Evolutionary conservation across 371 early-diverging fungal genomes (phyloP).

Genomic region (Conidiobolus incongruus): DNA sequence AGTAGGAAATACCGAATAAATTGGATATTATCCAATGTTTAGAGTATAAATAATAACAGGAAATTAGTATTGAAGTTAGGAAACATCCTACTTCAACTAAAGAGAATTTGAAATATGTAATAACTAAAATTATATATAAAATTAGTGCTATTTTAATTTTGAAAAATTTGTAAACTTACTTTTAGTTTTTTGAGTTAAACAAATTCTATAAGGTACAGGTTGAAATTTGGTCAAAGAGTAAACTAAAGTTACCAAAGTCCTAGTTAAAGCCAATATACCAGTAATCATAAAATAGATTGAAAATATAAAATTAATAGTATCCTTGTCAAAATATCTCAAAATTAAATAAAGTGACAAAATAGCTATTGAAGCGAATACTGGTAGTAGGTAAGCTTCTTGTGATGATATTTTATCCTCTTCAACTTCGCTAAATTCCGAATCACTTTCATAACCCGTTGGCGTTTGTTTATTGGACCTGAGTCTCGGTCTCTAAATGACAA

Average conservation of each 20-base stretch:
- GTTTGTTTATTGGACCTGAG: constrained; percentile 12
- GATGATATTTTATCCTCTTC: constrained; percentile 43
- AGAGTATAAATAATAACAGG: constrained; percentile 49
- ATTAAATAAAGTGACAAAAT: constrained; percentile 68
- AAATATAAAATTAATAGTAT: constrained; percentile 62
- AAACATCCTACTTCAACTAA: constrained; percentile 33
- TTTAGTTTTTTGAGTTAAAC: constrained; percentile 40
- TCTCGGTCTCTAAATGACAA: constrained; percentile 1
- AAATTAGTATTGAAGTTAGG: constrained; percentile 29
- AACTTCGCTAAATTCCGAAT: constrained; percentile 35
- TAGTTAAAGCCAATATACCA: constrained; percentile 54
- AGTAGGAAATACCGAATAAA: constrained; percentile 67
- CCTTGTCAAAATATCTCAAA: constrained; percentile 61
- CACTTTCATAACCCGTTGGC: constrained; percentile 15
- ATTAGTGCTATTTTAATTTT: neutral
- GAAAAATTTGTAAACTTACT: constrained; percentile 18
- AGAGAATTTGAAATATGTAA: constrained; percentile 49
- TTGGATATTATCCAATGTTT: constrained; percentile 90
- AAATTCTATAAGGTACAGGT: constrained; percentile 39
- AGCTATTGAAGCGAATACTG: constrained; percentile 67
- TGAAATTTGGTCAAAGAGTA: constrained; percentile 22
- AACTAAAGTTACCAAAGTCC: constrained; percentile 24
- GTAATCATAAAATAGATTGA: constrained; percentile 71
- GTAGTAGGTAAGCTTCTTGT: constrained; percentile 84
- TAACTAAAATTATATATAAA: constrained; percentile 11